phyloP scores from a whole-genome alignment of 495 filamentous ascomycete genomes.

The Aspergillus sclerotioniger region DNA sequence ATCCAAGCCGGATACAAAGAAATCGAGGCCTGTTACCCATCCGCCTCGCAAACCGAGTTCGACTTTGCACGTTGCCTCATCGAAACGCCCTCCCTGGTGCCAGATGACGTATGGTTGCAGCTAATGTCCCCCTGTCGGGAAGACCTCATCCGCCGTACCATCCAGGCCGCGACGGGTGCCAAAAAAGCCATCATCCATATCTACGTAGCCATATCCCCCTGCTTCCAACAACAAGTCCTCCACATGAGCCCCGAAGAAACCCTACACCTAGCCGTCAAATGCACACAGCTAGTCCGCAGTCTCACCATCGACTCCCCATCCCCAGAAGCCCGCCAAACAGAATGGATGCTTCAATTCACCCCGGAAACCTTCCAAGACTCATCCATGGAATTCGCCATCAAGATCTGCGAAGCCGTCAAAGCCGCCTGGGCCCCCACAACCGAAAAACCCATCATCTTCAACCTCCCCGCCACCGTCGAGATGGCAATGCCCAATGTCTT shows the following conservation, averaged over 20 bases:
- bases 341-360: slow-evolving; percentile 85
- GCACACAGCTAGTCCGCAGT: slow-evolving; percentile 69
- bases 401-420: slow-evolving; percentile 83
- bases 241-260: slow-evolving; percentile 70
- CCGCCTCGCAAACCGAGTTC: slow-evolving; percentile 82
- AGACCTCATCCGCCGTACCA: slow-evolving; percentile 77
- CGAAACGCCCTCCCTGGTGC: slow-evolving; percentile 71
- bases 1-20: slow-evolving; percentile 85
- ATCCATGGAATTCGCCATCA: slow-evolving; percentile 67
- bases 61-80: slow-evolving; percentile 79
- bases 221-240: slow-evolving; percentile 77
- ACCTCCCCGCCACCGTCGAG: slow-evolving; percentile 87
- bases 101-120: slow-evolving; percentile 85
- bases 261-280: slow-evolving; percentile 70
- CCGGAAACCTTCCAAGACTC: slow-evolving; percentile 88
- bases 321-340: slow-evolving; percentile 45
- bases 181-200: slow-evolving; percentile 86
- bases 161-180: slow-evolving; percentile 73
- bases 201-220: slow-evolving; percentile 81
- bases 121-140: slow-evolving; percentile 83
- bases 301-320: slow-evolving; percentile 85
- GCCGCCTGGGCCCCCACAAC: slow-evolving; percentile 74
- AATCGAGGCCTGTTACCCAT: slow-evolving; percentile 87
- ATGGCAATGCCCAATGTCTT: slow-evolving; percentile 85
- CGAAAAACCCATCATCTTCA: slow-evolving; percentile 83